Conservation (phyloP, 805 yeast species). For the Cyberlindnera saturnus region DNA sequence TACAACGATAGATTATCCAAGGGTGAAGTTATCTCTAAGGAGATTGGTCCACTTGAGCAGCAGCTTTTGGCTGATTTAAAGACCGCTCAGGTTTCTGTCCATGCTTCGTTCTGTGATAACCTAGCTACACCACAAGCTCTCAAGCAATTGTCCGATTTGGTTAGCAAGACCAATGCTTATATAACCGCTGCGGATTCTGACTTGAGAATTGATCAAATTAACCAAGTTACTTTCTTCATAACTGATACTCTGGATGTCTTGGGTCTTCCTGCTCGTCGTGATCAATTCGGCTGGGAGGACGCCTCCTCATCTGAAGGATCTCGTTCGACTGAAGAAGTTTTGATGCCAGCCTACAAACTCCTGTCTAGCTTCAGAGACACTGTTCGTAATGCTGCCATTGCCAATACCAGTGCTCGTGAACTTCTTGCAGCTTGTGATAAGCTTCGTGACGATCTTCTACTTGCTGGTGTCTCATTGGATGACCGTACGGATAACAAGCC, state of each 20-base stretch:
- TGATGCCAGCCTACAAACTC: constrained; percentile 74
- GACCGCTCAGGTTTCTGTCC: constrained; percentile 51
- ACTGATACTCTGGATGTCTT: constrained; percentile 63
- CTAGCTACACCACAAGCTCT: constrained; percentile 74
- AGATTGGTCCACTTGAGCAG: constrained; percentile 49
- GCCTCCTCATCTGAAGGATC: constrained; percentile 20
- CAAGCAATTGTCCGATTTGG: constrained; percentile 57
- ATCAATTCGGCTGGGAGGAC: constrained; percentile 77
- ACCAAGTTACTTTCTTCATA: constrained; percentile 60
- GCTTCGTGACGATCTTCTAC: constrained; percentile 64
- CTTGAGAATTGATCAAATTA: constrained; percentile 57
- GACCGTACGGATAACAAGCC: constrained; percentile 74
- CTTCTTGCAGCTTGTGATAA: constrained; percentile 69
- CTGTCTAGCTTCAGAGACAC: constrained; percentile 77
- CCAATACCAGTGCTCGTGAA: constrained; percentile 41
- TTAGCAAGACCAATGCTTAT: constrained; percentile 68
- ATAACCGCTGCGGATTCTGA: constrained; percentile 48
- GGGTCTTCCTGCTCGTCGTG: constrained; percentile 70
- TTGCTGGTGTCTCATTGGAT: constrained; percentile 78
- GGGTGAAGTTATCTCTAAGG: constrained; percentile 56
- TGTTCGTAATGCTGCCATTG: constrained; percentile 70
- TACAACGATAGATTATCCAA: constrained; percentile 42
- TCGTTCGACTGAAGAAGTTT: constrained; percentile 52
- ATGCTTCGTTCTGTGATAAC: constrained; percentile 83
- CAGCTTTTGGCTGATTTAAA: constrained; percentile 45